A percentile compares a stretch with the other conserved stretches of the same genome.
Conservation (phyloP, 257 asterid genomes). For the Nicotiana undulata region DNA sequence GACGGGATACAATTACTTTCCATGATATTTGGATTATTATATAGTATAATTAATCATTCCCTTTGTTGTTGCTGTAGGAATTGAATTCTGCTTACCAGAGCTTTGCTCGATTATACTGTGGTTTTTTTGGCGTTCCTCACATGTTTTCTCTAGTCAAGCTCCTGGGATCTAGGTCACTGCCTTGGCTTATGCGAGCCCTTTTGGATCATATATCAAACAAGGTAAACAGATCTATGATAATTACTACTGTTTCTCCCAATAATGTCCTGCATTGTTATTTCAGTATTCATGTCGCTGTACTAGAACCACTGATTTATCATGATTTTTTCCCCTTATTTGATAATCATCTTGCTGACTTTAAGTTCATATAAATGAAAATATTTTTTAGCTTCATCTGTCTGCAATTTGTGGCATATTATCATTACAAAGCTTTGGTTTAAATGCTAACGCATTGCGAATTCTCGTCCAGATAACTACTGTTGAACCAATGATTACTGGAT, state of each 20-base stretch:
- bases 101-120: conserved; percentile 87
- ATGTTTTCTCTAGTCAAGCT: conserved; percentile 80
- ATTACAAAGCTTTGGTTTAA: neutral
- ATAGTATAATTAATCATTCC: neutral
- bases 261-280: neutral
- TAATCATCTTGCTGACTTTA: neutral
- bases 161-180: conserved; percentile 91
- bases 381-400: conserved; percentile 10
- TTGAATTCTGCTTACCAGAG: conserved; percentile 92
- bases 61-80: conserved; percentile 43
- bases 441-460: conserved; percentile 9
- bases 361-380: neutral
- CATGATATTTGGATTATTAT: neutral
- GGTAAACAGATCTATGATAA: conserved; percentile 33
- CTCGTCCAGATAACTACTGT: conserved; percentile 63
- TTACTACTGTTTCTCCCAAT: neutral
- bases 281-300: neutral
- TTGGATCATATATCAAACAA: conserved; percentile 86
- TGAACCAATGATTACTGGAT: conserved; percentile 77
- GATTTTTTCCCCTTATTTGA: neutral
- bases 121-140: conserved; percentile 93
- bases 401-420: neutral
- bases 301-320: neutral
- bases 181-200: conserved; percentile 96
- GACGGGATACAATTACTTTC: neutral